Conservation (phyloP, 495 filamentous ascomycete genomes). For the Aspergillus indologenus region DNA sequence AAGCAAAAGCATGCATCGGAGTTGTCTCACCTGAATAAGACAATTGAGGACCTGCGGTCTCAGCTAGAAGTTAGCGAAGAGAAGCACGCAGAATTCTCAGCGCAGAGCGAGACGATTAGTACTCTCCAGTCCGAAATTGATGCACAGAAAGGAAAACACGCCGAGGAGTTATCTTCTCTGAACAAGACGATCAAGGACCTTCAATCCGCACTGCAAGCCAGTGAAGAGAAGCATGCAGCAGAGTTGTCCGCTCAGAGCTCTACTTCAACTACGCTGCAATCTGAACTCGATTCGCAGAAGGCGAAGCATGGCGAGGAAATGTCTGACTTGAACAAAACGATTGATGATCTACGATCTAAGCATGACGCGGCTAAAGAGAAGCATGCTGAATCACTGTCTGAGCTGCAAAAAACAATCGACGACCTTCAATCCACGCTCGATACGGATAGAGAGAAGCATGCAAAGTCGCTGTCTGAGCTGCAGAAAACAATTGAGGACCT, state of each 20-base stretch:
- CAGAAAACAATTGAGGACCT: conserved; percentile 39
- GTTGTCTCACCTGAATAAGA: conserved; percentile 17
- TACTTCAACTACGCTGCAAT: conserved; percentile 46
- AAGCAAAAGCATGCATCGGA: conserved; percentile 34
- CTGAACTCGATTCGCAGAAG: too few species aligned
- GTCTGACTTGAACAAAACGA: too few species aligned
- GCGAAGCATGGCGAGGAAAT: too few species aligned
- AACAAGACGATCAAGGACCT: conserved; percentile 41
- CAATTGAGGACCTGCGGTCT: conserved; percentile 51
- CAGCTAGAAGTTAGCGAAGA: conserved; percentile 50
- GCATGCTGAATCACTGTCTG: conserved; percentile 9
- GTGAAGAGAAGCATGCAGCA: conserved; percentile 9
- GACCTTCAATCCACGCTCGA: not conserved
- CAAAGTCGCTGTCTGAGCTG: conserved; percentile 11
- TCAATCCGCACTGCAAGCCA: conserved; percentile 24
- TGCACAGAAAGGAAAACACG: conserved; percentile 42
- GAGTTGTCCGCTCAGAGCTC: conserved; percentile 14
- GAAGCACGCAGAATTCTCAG: conserved; percentile 35
- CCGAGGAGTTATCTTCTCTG: conserved; percentile 19
- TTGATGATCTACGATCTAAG: too few species aligned
- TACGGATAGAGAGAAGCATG: conserved; percentile 5
- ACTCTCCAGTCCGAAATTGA: conserved; percentile 38
- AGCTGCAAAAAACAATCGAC: conserved; percentile 1
- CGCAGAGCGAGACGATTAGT: too few species aligned
- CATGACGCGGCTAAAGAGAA: conserved; percentile 3